These are phyloP conservation scores for Blattamonas nauphoetae DNA, from an alignment of 78 protist species.

Conservation along the genomic window DNA sequence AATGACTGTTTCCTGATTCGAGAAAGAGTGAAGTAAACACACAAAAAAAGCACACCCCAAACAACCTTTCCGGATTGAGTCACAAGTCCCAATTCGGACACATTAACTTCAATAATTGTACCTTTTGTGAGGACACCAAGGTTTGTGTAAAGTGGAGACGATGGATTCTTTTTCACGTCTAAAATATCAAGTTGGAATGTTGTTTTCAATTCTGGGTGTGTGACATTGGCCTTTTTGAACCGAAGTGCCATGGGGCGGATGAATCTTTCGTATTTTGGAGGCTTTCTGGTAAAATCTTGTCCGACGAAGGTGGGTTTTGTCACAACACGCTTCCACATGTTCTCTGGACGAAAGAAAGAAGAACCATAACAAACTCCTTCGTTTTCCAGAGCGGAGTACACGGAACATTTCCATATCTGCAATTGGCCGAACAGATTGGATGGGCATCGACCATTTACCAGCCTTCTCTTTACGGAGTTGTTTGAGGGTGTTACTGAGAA, in stretches of 20 bases:
- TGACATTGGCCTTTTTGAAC: constrained; percentile 84
- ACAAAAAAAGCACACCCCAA: constrained; percentile 61
- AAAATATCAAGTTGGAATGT: constrained; percentile 91
- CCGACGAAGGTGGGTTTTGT: constrained; percentile 95
- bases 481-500: constrained; percentile 83
- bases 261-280: constrained; percentile 96
- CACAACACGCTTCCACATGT: constrained; percentile 94
- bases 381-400: constrained; percentile 84
- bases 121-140: constrained; percentile 99
- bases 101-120: constrained; percentile 94
- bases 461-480: constrained; percentile 98
- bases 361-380: constrained; percentile 47
- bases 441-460: constrained; percentile 95
- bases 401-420: constrained; percentile 89
- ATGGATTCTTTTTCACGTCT: constrained; percentile 62
- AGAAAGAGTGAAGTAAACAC: no score
- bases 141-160: constrained; percentile 62
- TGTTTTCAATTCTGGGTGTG: constrained; percentile 95
- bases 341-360: constrained; percentile 36
- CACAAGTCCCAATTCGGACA: constrained; percentile 91
- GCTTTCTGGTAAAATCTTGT: constrained; percentile 93
- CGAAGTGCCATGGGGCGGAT: constrained; percentile 92
- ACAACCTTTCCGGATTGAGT: constrained; percentile 95
- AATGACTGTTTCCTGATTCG: no score
- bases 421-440: constrained; percentile 84